Conservation (phyloP, 257 asterid species). For the Salvia miltiorrhiza region DNA sequence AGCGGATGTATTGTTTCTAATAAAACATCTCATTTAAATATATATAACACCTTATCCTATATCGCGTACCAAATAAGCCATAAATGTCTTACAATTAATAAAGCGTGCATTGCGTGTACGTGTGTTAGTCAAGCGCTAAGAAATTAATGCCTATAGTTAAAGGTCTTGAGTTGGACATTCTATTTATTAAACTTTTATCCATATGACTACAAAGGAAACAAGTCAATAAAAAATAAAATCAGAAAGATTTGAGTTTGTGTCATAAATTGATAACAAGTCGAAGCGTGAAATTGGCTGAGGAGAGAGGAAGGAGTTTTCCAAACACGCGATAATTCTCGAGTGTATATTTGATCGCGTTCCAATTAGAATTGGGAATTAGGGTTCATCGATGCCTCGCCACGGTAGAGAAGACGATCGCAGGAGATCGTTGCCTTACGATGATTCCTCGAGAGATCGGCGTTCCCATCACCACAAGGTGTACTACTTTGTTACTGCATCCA, state of each 20-base stretch:
- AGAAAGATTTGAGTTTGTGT: neutral
- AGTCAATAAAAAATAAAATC: neutral
- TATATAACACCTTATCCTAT: too few relatives aligned
- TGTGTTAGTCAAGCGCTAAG: too few relatives aligned
- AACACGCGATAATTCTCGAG: neutral
- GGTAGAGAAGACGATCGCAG: constrained; percentile 47
- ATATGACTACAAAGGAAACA: neutral
- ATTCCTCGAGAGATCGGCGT: constrained; percentile 43
- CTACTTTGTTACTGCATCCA: constrained; percentile 1
- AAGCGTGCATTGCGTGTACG: too few relatives aligned
- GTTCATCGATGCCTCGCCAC: constrained; percentile 47
- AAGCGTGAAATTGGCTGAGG: neutral
- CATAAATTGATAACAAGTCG: neutral
- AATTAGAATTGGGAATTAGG: constrained; percentile 19
- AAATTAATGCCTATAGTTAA: too few relatives aligned
- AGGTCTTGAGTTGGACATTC: too few relatives aligned
- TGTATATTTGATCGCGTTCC: neutral
- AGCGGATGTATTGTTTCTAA: too few relatives aligned
- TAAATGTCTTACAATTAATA: too few relatives aligned
- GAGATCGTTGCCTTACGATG: constrained; percentile 47
- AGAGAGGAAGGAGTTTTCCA: neutral
- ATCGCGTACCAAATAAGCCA: too few relatives aligned
- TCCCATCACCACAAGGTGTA: constrained; percentile 43
- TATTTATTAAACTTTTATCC: neutral
- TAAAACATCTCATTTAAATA: too few relatives aligned